A percentile compares a stretch with the other conserved stretches of the same genome.
These are phyloP conservation scores for Cladophialophora exuberans DNA, from an alignment of 2,329 filamentous ascomycete species.

Conservation along the genomic window DNA sequence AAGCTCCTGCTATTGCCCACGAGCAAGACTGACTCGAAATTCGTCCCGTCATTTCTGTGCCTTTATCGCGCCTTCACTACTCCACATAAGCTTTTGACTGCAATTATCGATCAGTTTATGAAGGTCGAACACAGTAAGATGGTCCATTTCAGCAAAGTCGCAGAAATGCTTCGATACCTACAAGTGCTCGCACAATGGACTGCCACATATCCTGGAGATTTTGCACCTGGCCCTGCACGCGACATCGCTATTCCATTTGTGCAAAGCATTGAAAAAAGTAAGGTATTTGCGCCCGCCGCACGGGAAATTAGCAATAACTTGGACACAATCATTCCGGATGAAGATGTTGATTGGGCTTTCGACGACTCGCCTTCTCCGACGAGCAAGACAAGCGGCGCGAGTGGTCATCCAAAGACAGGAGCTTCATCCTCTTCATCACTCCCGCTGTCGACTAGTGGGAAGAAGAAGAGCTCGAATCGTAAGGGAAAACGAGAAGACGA, in stretches of 20 bases:
- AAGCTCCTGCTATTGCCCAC: slow-evolving; percentile 80
- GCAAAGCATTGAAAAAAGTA: slow-evolving; percentile 70
- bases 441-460: slow-evolving; percentile 13
- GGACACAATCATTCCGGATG: slow-evolving; percentile 77
- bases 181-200: slow-evolving; percentile 89
- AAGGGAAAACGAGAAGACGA: slow-evolving; percentile 40
- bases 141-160: slow-evolving; percentile 74
- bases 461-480: slow-evolving; percentile 35
- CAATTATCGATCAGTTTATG: slow-evolving; percentile 65
- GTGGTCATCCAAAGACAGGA: slow-evolving; percentile 18
- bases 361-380: slow-evolving; percentile 60
- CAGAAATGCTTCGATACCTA: slow-evolving; percentile 80
- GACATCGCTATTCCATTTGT: slow-evolving; percentile 76
- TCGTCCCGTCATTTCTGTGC: slow-evolving; percentile 84
- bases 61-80: slow-evolving; percentile 92
- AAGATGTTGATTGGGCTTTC: slow-evolving; percentile 91
- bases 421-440: slow-evolving; percentile 23
- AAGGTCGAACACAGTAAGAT: slow-evolving; percentile 75
- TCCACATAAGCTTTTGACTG: slow-evolving; percentile 74
- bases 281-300: slow-evolving; percentile 81
- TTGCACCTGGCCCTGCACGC: slow-evolving; percentile 76
- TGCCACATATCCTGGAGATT: slow-evolving; percentile 86
- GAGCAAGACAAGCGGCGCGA: slow-evolving; percentile 13
- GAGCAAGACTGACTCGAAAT: slow-evolving; percentile 86
- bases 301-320: slow-evolving; percentile 80